Percentiles rank a stretch among this genome's conserved stretches.
phyloP scores from a whole-genome alignment of 352 stramenopile genomes.

The Pythium biforme region DNA sequence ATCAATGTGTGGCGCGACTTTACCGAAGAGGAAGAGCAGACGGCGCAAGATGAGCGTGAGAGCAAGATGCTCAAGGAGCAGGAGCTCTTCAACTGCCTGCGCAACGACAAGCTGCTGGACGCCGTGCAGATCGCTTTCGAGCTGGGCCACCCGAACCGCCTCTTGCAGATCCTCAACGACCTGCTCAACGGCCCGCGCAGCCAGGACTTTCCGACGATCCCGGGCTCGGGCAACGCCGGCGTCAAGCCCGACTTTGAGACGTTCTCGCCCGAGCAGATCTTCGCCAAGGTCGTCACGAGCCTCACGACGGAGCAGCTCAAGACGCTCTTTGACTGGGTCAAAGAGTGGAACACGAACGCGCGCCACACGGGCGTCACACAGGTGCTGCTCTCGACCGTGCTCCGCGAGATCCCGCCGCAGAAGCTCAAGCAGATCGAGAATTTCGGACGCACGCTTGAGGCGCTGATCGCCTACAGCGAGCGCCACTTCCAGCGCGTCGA shows the following conservation, averaged over 20 bases:
- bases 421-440: constrained; percentile 73
- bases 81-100: constrained; percentile 93
- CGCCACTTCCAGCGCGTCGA: constrained; percentile 97
- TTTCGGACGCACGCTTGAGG: constrained; percentile 84
- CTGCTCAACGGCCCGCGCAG: constrained; percentile 73
- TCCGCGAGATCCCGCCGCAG: constrained; percentile 66
- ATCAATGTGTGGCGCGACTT: constrained; percentile 95
- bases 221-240: constrained; percentile 23
- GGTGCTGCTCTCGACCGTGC: constrained; percentile 89
- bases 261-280: constrained; percentile 65
- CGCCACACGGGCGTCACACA: constrained; percentile 93
- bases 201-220: constrained; percentile 55
- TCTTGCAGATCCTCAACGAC: constrained; percentile 90
- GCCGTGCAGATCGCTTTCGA: constrained; percentile 90
- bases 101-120: constrained; percentile 88
- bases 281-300: constrained; percentile 57
- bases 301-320: constrained; percentile 84
- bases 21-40: constrained; percentile 90
- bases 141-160: constrained; percentile 91
- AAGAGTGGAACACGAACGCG: constrained; percentile 98
- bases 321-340: constrained; percentile 92
- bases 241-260: constrained; percentile 46
- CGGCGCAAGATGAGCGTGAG: constrained; percentile 80
- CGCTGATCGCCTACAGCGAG: constrained; percentile 96
- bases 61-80: constrained; percentile 94